Percentiles rank a stretch among this genome's conserved stretches.
phyloP scores from a whole-genome alignment of 495 filamentous ascomycete genomes.

The Apodospora peruviana region DNA sequence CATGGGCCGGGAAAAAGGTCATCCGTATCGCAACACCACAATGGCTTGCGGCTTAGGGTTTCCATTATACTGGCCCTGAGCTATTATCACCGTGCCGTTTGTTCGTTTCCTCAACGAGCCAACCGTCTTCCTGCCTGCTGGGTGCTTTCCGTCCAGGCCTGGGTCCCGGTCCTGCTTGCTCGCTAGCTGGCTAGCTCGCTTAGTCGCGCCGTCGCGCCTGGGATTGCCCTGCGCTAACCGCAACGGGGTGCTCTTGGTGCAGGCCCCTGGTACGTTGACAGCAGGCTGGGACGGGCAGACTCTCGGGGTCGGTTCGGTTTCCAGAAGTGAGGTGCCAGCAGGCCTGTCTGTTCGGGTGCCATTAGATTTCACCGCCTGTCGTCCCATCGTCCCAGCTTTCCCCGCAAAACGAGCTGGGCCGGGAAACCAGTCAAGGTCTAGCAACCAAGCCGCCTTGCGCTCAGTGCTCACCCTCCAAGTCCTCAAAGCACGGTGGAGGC shows the following conservation, averaged over 20 bases:
- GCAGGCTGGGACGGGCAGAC: neutral
- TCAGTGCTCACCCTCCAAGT: neutral
- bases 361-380: neutral
- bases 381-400: conserved; percentile 6
- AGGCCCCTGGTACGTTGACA: neutral
- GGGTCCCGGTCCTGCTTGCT: neutral
- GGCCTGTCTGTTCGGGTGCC: neutral
- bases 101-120: no score
- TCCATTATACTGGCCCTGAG: no score
- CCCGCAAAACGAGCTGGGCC: conserved; percentile 7
- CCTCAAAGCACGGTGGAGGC: neutral
- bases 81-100: neutral
- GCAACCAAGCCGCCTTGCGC: neutral
- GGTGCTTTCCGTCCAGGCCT: neutral
- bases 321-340: neutral
- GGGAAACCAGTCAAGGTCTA: conserved; percentile 1
- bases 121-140: neutral
- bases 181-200: neutral
- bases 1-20: no score
- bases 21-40: no score
- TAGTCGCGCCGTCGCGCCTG: neutral
- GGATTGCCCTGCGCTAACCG: neutral
- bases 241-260: neutral
- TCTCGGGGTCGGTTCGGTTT: no score
- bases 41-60: no score